Conservation (phyloP, 2,329 filamentous ascomycete species). For the Sporothrix variecibatus region DNA sequence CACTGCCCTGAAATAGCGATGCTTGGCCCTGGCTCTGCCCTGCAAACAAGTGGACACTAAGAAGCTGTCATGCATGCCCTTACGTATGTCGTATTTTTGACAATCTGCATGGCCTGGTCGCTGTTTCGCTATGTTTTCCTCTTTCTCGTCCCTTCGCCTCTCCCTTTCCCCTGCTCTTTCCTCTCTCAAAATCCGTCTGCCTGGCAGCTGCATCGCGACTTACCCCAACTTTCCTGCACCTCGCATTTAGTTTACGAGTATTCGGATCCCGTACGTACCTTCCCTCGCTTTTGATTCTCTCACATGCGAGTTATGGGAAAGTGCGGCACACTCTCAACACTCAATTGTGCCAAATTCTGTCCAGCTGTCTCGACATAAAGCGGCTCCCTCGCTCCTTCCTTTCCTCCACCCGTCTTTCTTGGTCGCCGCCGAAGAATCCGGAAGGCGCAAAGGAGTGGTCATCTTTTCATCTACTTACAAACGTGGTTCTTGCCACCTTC, state of each 20-base stretch:
- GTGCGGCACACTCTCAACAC: neutral
- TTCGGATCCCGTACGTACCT: neutral
- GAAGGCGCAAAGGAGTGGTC: slow-evolving; percentile 10
- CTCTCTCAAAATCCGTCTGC: neutral
- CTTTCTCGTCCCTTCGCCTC: neutral
- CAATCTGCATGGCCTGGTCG: neutral
- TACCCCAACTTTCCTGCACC: neutral
- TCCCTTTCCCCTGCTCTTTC: neutral
- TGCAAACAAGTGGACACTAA: neutral
- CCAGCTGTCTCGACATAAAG: neutral
- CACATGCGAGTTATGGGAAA: neutral
- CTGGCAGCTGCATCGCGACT: neutral
- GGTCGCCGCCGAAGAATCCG: slow-evolving; percentile 14
- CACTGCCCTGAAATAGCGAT: neutral
- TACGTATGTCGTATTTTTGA: slow-evolving; percentile 4
- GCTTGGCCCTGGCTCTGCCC: slow-evolving; percentile 6
- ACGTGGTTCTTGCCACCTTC: neutral
- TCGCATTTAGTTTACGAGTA: neutral
- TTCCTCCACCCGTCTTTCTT: neutral
- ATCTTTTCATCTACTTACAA: neutral
- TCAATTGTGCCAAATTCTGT: neutral
- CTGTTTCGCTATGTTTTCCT: neutral
- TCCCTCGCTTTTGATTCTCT: neutral
- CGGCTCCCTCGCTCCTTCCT: neutral
- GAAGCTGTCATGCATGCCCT: slow-evolving; percentile 7